Percentiles rank a stretch among this genome's conserved stretches.
Conservation (phyloP, 2,329 filamentous ascomycete species). For the Curvularia lunata region DNA sequence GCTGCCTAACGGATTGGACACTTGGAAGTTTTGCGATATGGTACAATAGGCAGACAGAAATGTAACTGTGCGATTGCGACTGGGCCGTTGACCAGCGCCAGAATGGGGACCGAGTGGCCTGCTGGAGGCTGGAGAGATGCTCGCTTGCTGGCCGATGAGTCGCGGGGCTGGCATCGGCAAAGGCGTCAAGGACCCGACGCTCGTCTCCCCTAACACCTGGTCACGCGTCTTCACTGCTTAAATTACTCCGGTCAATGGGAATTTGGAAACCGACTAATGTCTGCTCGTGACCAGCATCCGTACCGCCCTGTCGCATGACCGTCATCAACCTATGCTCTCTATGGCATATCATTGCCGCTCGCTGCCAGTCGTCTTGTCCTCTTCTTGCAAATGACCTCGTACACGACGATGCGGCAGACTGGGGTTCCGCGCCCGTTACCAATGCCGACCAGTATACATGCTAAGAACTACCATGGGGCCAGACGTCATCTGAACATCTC, state of each 20-base stretch:
- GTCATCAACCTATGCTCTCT: background rate
- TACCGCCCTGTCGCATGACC: background rate
- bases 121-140: constrained; percentile 12
- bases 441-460: constrained; percentile 8
- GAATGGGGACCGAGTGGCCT: constrained; percentile 20
- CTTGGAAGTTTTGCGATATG: constrained; percentile 11
- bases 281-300: constrained; percentile 7
- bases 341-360: background rate
- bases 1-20: constrained; percentile 34
- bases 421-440: constrained; percentile 12
- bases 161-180: constrained; percentile 28
- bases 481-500: constrained; percentile 5
- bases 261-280: background rate
- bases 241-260: constrained; percentile 19
- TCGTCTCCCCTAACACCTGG: constrained; percentile 12
- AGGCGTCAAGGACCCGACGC: constrained; percentile 13
- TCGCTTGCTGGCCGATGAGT: constrained; percentile 22
- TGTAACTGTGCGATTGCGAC: constrained; percentile 15
- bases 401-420: constrained; percentile 17
- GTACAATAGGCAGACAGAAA: constrained; percentile 16
- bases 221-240: constrained; percentile 23
- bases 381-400: constrained; percentile 6
- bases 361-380: constrained; percentile 1
- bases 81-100: constrained; percentile 24
- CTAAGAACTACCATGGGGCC: constrained; percentile 10